Percentiles rank a stretch among this genome's conserved stretches.
Conservation (phyloP, 768 basidiomycete genomes). For the Boletus subparvulus region DNA sequence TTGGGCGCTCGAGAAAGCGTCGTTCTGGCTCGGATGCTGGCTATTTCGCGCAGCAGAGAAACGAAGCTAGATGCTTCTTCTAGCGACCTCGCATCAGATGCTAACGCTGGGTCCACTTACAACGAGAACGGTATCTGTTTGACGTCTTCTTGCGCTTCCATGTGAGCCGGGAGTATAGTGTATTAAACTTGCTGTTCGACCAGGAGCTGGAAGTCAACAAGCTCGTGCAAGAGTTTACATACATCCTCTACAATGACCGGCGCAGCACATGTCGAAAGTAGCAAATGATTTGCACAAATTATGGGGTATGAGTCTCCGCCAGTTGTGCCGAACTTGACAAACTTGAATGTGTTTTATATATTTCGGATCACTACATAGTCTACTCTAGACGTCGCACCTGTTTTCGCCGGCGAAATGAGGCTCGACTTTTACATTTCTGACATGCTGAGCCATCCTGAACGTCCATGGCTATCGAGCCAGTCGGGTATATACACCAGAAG, state of each 20-base stretch:
- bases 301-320: no score
- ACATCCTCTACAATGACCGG: neutral
- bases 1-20: conserved; percentile 16
- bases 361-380: no score
- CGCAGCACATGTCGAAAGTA: neutral
- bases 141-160: conserved; percentile 14
- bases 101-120: conserved; percentile 29
- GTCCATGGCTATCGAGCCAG: conserved; percentile 8
- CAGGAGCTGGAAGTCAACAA: neutral
- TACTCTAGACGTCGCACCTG: no score
- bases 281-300: neutral
- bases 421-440: neutral
- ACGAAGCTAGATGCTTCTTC: conserved; percentile 40
- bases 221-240: neutral
- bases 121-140: conserved; percentile 43
- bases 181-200: neutral
- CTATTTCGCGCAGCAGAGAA: conserved; percentile 49
- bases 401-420: neutral
- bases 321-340: no score
- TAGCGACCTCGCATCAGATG: neutral
- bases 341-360: no score
- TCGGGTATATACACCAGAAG: conserved; percentile 23
- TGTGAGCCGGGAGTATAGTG: neutral
- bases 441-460: neutral
- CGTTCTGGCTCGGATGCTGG: conserved; percentile 25